Base-by-base conservation (phyloP, 83 land plant genomes). In the Picea abies region DNA sequence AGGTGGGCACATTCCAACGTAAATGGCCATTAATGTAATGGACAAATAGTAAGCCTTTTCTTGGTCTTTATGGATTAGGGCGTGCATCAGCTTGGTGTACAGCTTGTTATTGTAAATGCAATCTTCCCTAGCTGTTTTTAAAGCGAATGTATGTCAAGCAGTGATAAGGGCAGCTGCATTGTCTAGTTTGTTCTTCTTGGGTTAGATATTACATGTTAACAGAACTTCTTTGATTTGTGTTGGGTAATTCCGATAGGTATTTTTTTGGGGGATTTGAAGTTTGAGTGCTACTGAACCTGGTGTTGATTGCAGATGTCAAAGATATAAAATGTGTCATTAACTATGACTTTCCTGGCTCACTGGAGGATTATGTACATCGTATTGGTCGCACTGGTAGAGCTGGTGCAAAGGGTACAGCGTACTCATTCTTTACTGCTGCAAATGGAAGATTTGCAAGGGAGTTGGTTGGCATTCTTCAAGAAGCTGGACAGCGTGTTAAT, bases 381-480 rank as follows among this genome's bases (percentile, higher is more conserved):
- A 97, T 97, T 82, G 99, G 99, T 3, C 95, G 99, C 32, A 97
- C 99, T 58, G 99, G 99, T 68, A 93, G 99, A 64, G 99, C 99
- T 61, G 99, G 99, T 60, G 99, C 99, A 0, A 96, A 60, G 37
- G 99, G 99, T 58, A 96, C 89, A 39, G 94, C 99, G 0, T 90
- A 91, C 68, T 96, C 99, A 17, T 96, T 97, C 68, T 97, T 97
- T 56, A 97, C 98, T 15, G 94, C 90, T 58, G 89, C 94, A 79
- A 97, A 97, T 85, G 96, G 90, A 52, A 94, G 85, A 82, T 92
- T 86, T 89, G 96, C 99, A 6, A 94, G 92, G 86, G 98, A 96
- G 52, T 91, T 97, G 2, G 72, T 97, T 49, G 90, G 90, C 67
- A 94, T 97, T 61, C 89, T 97, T 60, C 83, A 76, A 69, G 98